phyloP scores from a whole-genome alignment of 2,329 filamentous ascomycete genomes.

The Didymellaceae sp. region DNA sequence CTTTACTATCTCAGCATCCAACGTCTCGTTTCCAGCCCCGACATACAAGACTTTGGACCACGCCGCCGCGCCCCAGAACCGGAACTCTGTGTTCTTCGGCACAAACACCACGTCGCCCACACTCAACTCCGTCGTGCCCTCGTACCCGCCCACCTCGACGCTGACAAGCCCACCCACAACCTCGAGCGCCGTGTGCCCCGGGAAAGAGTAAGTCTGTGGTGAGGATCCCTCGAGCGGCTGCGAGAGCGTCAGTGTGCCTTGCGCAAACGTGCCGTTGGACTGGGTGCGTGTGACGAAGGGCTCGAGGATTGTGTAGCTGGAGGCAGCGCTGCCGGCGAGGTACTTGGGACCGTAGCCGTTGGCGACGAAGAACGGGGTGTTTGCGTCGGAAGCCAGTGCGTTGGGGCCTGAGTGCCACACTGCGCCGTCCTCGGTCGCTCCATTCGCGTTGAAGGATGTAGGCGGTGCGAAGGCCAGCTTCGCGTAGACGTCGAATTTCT shows the following conservation, averaged over 20 bases:
- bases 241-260: constrained; percentile 53
- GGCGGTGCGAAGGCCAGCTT: constrained; percentile 52
- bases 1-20: constrained; percentile 25
- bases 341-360: constrained; percentile 57
- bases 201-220: constrained; percentile 30
- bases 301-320: constrained; percentile 52
- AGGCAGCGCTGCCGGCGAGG: constrained; percentile 44
- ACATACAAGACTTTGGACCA: constrained; percentile 36
- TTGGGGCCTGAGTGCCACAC: constrained; percentile 52
- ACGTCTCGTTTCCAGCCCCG: constrained; percentile 24
- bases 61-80: constrained; percentile 39
- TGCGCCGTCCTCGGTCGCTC: constrained; percentile 43
- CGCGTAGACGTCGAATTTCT: constrained; percentile 54
- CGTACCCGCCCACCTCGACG: constrained; percentile 40
- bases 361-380: constrained; percentile 53
- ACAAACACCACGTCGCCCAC: constrained; percentile 52
- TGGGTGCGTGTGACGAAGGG: constrained; percentile 53
- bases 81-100: constrained; percentile 42
- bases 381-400: constrained; percentile 36
- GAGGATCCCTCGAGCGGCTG: constrained; percentile 27
- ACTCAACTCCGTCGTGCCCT: constrained; percentile 39
- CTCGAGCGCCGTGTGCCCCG: constrained; percentile 48
- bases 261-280: constrained; percentile 52
- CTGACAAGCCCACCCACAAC: constrained; percentile 49
- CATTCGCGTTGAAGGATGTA: constrained; percentile 50